Base-by-base conservation (phyloP, 192 early-diverging fungal genomes). In the Coemansia sp. region DNA sequence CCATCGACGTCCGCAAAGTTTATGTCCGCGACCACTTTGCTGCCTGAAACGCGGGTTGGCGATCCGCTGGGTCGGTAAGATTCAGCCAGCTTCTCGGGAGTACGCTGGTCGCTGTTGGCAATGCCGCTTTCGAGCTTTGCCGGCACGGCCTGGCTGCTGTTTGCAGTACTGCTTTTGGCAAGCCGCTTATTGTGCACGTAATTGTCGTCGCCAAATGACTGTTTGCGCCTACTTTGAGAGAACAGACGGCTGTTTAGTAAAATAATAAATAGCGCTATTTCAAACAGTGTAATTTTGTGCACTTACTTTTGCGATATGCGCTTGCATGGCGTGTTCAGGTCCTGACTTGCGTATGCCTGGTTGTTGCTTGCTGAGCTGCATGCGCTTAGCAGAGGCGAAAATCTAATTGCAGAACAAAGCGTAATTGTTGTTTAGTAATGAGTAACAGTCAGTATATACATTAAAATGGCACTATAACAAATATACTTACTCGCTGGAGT, bases 1-100 rank as follows among this genome's bases (percentile, higher is more conserved):
- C 49, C 42, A 33, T 42, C 56, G 0, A 46, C 32, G 3, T 76
- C 56, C 0, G 73, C 62, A 22, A 76, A 76, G 0, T 63, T 70
- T 1, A 70, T 59, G 45, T 21, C 12, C 0, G 67, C 59, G 0
- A 69, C 50, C 0, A 76, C 67, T 10, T 65, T 69, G 18, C 63
- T 62, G 44, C 73, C 73, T 0, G 73, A 66, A 14, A 76, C 67
- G 16, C 67, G 46, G 12, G 67, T 63, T 0, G 73, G 73, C 24
- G 73, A 76, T 8, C 73, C 73, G 12, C 67, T 69, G 22, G 67
- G 73, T 6, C 67, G 67, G 12, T 64, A 33, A 1, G 58, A 24
- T 24, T 69, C 54, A 0, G 50, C 60, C 23, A 69, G 66, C 61
- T 65, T 68, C 23, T 62, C 66, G 16, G 43, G 43, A 21, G 43